Percentiles rank a stretch among this genome's conserved stretches.
Evolutionary conservation across 257 asterid species (phyloP).

Genomic region (Buddleja alternifolia): DNA sequence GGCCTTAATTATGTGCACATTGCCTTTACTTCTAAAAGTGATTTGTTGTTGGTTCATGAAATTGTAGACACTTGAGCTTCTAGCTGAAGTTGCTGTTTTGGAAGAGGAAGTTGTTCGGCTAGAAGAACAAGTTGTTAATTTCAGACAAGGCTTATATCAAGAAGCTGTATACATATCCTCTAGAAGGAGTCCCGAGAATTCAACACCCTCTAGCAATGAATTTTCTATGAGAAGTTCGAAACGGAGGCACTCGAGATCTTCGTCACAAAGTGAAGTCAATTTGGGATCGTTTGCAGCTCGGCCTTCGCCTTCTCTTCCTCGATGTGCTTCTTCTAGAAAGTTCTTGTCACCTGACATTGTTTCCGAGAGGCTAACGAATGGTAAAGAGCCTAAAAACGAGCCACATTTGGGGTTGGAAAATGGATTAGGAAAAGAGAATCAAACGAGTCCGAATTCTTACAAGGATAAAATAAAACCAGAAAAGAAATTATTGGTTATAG

Average conservation of each 20-base stretch:
- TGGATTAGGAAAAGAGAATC: slow-evolving; percentile 39
- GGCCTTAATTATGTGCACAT: not conserved
- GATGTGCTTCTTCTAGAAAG: slow-evolving; percentile 57
- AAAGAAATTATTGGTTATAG: slow-evolving; percentile 30
- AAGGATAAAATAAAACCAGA: slow-evolving; percentile 34
- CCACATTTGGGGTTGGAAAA: slow-evolving; percentile 26
- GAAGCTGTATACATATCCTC: slow-evolving; percentile 64
- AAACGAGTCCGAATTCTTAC: slow-evolving; percentile 29
- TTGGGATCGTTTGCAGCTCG: slow-evolving; percentile 35
- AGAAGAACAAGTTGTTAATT: slow-evolving; percentile 69
- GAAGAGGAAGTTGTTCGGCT: slow-evolving; percentile 93
- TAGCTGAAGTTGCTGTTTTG: slow-evolving; percentile 94
- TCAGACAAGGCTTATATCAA: slow-evolving; percentile 69
- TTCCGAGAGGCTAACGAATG: slow-evolving; percentile 27
- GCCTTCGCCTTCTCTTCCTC: slow-evolving; percentile 40
- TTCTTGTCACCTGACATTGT: slow-evolving; percentile 27
- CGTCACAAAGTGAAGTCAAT: slow-evolving; percentile 56
- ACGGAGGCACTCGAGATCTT: slow-evolving; percentile 63
- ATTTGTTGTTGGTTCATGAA: not conserved
- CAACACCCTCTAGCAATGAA: slow-evolving; percentile 25
- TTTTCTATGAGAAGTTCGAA: slow-evolving; percentile 24
- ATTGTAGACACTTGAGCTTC: slow-evolving; percentile 80
- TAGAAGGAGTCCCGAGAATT: slow-evolving; percentile 35
- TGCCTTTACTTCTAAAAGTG: not conserved
- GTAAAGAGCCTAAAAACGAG: slow-evolving; percentile 33